Base-by-base conservation (phyloP, 2,329 filamentous ascomycete genomes). In the Aureobasidium pullulans region DNA sequence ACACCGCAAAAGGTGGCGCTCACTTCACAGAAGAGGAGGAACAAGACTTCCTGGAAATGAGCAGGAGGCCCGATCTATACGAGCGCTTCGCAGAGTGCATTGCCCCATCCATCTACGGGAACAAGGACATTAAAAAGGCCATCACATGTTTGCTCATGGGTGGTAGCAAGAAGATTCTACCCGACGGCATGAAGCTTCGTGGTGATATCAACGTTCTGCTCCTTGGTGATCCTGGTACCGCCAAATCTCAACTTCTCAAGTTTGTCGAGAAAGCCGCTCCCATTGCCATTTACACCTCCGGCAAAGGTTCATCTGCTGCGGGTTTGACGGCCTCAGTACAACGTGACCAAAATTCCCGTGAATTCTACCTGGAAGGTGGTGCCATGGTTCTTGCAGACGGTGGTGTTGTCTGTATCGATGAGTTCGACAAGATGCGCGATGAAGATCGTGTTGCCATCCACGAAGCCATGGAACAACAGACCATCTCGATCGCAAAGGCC, bases 391-490 rank as follows among this genome's bases (percentile, higher is more conserved):
- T 99, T 16, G 94, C 94, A 4, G 94, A 99, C 66, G 92, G 92
- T 2, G 94, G 94, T 67, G 93, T 97, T 1, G 94, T 97, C 9
- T 97, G 94, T 74, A 99, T 99, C 67, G 94, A 99, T 70, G 94
- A 99, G 75, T 99, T 99, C 70, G 94, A 99, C 78, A 99, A 99
- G 80, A 99, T 99, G 94, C 84, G 94, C 63, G 94, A 99, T 71
- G 94, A 99, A 73, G 94, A 99, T 68, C 84, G 94, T 66, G 94
- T 97, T 6, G 94, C 94, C 1, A 99, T 99, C 65, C 94, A 99
- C 80, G 94, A 99, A 82, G 94, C 94, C 61, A 99, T 99, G 94
- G 94, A 99, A 72, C 94, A 99, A 76, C 94, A 99, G 74, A 99
- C 94, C 0, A 99, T 99, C 62, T 97, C 94, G 10, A 97, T 99